Base-by-base conservation (phyloP, 768 basidiomycete genomes). In the Mycena galericulata region DNA sequence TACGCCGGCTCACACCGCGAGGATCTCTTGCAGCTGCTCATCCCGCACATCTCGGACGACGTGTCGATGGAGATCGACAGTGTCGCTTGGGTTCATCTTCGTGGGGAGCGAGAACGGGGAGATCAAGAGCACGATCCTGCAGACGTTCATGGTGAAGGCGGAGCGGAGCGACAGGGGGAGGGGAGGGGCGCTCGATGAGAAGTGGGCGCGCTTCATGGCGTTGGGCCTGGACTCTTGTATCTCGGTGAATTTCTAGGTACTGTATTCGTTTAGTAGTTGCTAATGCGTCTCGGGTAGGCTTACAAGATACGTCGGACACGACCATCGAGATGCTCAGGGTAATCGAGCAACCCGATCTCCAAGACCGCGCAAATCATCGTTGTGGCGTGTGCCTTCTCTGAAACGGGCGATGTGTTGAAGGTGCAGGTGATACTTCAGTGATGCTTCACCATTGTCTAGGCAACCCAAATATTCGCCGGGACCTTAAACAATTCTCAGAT, bases 71-170 rank as follows among this genome's bases (percentile, higher is more conserved):
- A 99, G 79, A 89, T 99, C 46, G 90, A 91, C 3, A 88, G 93
- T 49, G 84, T 97, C 62, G 0, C 87, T 98, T 12, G 97, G 97
- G 1, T 97, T 98, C 79, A 91, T 98, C 59, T 98, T 95, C 74
- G 96, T 97, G 26, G 97, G 97, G 20, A 96, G 96, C 75, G 95
- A 92, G 54, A 93, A 98, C 71, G 96, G 96, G 7, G 98, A 99
- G 71, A 90, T 98, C 18, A 92, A 95, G 10, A 89, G 90, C 65
- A 90, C 92, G 0, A 96, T 99, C 62, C 82, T 98, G 75, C 96
- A 97, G 81, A 92, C 93, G 3, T 77, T 99, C 75, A 94, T 97
- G 93, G 95, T 97, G 77, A 84, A 87, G 60, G 82, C 78, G 41
- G 86, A 87, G 66, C 81, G 88, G 36, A 89, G 87, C 1, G 91